Evolutionary conservation across 75 land plant species (phyloP), one percentile per base, ranked within the genome.

Genomic region (Cunninghamia lanceolata): DNA sequence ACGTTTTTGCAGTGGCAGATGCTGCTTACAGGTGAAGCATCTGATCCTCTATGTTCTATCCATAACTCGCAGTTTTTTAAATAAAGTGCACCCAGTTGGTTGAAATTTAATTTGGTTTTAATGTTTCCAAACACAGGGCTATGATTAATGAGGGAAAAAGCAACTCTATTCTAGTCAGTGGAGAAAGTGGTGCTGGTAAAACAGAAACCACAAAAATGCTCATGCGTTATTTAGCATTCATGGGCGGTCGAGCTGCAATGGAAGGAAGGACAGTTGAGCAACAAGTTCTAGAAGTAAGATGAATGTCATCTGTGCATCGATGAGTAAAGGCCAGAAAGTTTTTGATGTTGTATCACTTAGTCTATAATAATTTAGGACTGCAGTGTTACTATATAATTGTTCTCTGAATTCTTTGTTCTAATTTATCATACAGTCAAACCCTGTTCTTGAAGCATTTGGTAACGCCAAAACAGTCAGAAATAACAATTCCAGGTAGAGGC

Each of bases 1-100:
- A 97, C 91, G 99, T 97, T 39, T 97, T 97, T 91, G 99, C 99
- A 28, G 95, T 97, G 84, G 99, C 99, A 76, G 99, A 97, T 90
- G 90, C 89, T 59, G 91, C 99, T 28, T 97, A 93, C 86, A 94
- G 99, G 99, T 96, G 45, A 81, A 54, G n/a, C 59, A 30, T 19
- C 17, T 63, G 13, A 54, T 84, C 54, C 40, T 74, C 30, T 11
- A 43, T 85, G 77, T 45, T 80, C 32, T n/a, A 9, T 80, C 46
- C 14, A 80, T 21, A 25, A n/a, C 30, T 80, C 28, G 14, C 11
- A 42, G 42, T 39, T 30, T 74, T 50, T 85, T 39, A 5, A 38
- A 40, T 10, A 21, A 46, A 84, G 63, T 14, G 35, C 35, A 83
- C 19, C 11, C 0, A 45, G 28, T 52, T 54, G 50, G 6, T 30